Evolutionary conservation across 2,329 filamentous ascomycete genomes (phyloP).

Genomic region (Stachybotrys chlorohalonatus): DNA sequence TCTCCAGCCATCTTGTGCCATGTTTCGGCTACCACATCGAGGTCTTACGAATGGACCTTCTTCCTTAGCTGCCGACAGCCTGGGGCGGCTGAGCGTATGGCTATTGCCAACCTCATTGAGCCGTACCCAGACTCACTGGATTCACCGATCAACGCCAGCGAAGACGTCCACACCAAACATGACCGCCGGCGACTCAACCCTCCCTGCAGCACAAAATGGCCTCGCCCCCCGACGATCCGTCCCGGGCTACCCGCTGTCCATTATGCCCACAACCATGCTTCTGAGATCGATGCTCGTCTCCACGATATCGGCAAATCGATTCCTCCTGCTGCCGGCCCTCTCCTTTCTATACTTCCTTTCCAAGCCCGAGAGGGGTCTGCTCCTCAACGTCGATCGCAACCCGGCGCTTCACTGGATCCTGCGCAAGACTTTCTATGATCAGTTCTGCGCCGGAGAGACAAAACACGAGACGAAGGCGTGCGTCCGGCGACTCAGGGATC

Average conservation of each 20-base stretch:
- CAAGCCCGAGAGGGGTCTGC: conserved; percentile 24
- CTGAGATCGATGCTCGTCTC: conserved; percentile 33
- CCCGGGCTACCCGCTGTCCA: conserved; percentile 11
- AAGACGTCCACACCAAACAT: background rate
- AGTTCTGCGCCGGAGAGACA: conserved; percentile 47
- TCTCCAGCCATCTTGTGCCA: no score
- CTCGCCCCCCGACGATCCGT: background rate
- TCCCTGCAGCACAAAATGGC: background rate
- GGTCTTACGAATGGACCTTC: no score
- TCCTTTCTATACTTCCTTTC: conserved; percentile 25
- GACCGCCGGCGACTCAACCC: background rate
- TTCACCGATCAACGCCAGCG: background rate
- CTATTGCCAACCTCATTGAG: no score
- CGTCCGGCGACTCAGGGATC: conserved; percentile 30
- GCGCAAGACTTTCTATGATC: conserved; percentile 42
- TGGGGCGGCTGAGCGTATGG: no score
- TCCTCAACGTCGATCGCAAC: conserved; percentile 39
- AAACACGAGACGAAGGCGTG: conserved; percentile 33
- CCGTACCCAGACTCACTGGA: background rate
- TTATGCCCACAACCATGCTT: conserved; percentile 23
- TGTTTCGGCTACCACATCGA: no score
- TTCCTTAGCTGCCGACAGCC: no score
- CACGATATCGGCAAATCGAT: conserved; percentile 35
- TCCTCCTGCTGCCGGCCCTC: conserved; percentile 26
- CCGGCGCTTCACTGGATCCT: conserved; percentile 35